These are phyloP conservation scores for Parvularia atlantis DNA, from an alignment of 78 protist species.

Conservation along the genomic window DNA sequence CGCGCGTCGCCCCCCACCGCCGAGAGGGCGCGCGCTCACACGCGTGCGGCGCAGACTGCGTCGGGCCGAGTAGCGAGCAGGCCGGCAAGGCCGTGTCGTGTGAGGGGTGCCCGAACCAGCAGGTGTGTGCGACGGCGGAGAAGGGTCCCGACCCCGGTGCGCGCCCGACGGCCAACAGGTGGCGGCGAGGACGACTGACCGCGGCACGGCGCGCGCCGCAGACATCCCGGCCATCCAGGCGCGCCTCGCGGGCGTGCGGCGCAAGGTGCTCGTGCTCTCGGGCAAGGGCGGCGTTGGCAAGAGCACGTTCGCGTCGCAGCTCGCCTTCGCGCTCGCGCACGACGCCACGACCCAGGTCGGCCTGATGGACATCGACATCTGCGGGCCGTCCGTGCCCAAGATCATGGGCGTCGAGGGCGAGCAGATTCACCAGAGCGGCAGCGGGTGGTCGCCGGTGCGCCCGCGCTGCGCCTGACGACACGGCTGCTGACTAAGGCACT, in stretches of 20 bases:
- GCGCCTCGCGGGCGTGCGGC: conserved; percentile 33
- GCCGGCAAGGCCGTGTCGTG: conserved; percentile 82
- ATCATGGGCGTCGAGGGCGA: conserved; percentile 77
- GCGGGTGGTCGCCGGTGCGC: conserved; percentile 94
- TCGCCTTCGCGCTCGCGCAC: conserved; percentile 63
- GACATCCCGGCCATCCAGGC: conserved; percentile 18
- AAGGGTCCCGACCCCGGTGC: conserved; percentile 54
- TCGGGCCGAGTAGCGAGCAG: conserved; percentile 32
- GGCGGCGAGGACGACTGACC: neutral
- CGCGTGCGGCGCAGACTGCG: too few species aligned
- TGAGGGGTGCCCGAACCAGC: conserved; percentile 81
- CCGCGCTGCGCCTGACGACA: too few species aligned
- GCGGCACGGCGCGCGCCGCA: conserved; percentile 2
- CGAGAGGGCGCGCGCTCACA: too few species aligned
- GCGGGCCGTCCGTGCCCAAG: conserved; percentile 94
- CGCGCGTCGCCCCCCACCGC: too few species aligned
- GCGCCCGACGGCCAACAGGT: too few species aligned
- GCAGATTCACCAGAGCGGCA: conserved; percentile 62
- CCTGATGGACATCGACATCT: conserved; percentile 93
- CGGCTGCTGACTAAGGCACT: too few species aligned
- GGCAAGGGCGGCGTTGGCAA: conserved; percentile 99
- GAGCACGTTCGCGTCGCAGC: conserved; percentile 84
- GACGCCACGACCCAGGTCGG: conserved; percentile 60
- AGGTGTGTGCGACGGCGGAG: conserved; percentile 50
- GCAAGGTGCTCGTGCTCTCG: conserved; percentile 78